These are phyloP conservation scores for Coniochaeta hoffmannii DNA, from an alignment of 2,329 filamentous ascomycete species.

Conservation along the genomic window DNA sequence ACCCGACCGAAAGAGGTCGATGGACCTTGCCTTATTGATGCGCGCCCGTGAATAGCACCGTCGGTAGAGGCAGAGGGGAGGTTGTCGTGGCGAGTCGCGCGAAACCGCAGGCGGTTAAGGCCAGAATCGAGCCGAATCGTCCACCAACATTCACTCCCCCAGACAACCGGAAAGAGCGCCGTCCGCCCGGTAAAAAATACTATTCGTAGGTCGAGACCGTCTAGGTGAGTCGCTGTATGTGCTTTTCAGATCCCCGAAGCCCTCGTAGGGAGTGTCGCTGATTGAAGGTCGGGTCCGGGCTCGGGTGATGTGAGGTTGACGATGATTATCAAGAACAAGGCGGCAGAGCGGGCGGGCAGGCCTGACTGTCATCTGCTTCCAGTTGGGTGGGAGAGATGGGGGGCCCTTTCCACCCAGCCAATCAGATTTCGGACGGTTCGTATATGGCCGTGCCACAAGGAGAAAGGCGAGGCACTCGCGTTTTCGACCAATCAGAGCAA, in stretches of 20 bases:
- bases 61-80: constrained; percentile 12
- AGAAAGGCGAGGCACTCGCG: neutral
- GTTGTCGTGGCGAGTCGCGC: constrained; percentile 27
- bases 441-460: neutral
- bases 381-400: too few species aligned
- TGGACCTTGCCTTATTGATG: constrained; percentile 10
- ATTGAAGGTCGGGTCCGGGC: neutral
- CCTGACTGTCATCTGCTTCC: too few species aligned
- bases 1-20: neutral
- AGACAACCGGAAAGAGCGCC: neutral
- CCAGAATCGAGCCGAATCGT: constrained; percentile 21
- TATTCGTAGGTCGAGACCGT: neutral
- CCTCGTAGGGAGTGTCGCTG: neutral
- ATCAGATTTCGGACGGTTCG: neutral
- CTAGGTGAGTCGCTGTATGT: neutral
- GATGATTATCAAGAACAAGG: neutral
- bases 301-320: neutral
- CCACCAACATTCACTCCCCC: constrained; percentile 25
- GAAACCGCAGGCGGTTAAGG: constrained; percentile 28
- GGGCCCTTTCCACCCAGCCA: neutral
- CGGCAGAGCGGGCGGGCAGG: neutral
- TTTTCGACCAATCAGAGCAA: neutral
- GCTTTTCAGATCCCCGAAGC: neutral
- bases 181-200: constrained; percentile 3
- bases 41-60: constrained; percentile 10